A percentile compares a stretch with the other conserved stretches of the same genome.
Evolutionary conservation across 2,329 filamentous ascomycete genomes (phyloP).

Genomic region (Tolypocladium tundrense): DNA sequence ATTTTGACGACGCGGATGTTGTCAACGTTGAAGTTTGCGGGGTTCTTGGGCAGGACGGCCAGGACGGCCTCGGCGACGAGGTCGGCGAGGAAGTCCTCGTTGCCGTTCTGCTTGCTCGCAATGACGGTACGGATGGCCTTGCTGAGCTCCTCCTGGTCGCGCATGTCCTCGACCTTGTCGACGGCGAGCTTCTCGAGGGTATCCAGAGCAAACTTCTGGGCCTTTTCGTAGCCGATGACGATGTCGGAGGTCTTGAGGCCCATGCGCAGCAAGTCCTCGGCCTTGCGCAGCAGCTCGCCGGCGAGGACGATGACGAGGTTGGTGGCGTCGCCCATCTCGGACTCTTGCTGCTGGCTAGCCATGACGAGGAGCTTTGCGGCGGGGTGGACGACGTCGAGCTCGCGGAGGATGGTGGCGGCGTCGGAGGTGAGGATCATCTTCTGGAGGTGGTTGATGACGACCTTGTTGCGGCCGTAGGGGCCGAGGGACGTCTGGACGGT

Average conservation of each 20-base stretch:
- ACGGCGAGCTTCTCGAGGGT: constrained; percentile 80
- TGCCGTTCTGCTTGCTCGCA: constrained; percentile 92
- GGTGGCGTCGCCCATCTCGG: constrained; percentile 97
- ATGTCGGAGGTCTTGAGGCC: constrained; percentile 98
- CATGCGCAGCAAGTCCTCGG: constrained; percentile 92
- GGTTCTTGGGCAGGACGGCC: constrained; percentile 89
- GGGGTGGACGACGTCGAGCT: constrained; percentile 96
- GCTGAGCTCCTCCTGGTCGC: constrained; percentile 71
- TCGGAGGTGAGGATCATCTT: constrained; percentile 99
- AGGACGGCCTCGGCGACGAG: constrained; percentile 80
- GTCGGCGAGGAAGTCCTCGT: constrained; percentile 76
- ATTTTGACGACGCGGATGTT: constrained; percentile 99
- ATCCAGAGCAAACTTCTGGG: constrained; percentile 78
- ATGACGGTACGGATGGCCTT: constrained; percentile 95
- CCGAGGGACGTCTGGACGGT: constrained; percentile 96
- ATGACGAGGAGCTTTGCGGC: constrained; percentile 96
- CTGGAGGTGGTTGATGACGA: constrained; percentile 98
- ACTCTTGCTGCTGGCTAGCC: constrained; percentile 97
- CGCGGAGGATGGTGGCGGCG: constrained; percentile 90
- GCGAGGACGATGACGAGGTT: constrained; percentile 95
- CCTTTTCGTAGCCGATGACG: constrained; percentile 89
- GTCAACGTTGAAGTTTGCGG: constrained; percentile 94
- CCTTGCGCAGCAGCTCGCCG: constrained; percentile 91
- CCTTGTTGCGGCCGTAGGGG: constrained; percentile 97
- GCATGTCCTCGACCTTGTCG: constrained; percentile 80